These are phyloP conservation scores for Fusarium camptoceras DNA, from an alignment of 2,329 filamentous ascomycete species.

Conservation along the genomic window DNA sequence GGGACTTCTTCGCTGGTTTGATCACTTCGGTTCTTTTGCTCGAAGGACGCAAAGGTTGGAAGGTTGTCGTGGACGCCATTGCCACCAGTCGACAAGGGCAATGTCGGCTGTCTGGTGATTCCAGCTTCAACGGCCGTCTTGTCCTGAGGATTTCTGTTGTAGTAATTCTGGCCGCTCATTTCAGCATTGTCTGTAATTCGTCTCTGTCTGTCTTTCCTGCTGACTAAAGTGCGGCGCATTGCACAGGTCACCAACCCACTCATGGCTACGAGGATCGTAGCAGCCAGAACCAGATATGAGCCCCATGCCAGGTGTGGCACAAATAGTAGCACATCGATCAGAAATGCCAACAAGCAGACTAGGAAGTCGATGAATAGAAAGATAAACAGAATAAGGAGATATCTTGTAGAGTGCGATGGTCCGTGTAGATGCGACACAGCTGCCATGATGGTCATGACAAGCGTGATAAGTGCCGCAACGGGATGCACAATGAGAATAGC, in stretches of 20 bases:
- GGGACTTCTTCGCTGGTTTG: constrained; percentile 76
- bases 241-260: constrained; percentile 90
- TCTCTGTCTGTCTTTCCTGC: constrained; percentile 91
- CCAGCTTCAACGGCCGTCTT: constrained; percentile 58
- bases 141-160: constrained; percentile 74
- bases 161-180: constrained; percentile 96
- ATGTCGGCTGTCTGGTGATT: constrained; percentile 65
- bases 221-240: constrained; percentile 92
- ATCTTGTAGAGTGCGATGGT: constrained; percentile 89
- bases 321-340: constrained; percentile 94
- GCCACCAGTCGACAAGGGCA: constrained; percentile 67
- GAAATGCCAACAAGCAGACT: constrained; percentile 84
- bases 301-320: constrained; percentile 95
- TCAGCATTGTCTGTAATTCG: constrained; percentile 93
- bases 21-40: constrained; percentile 72
- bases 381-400: constrained; percentile 86
- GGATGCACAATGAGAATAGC: constrained; percentile 93
- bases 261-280: constrained; percentile 85
- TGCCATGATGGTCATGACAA: constrained; percentile 86
- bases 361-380: constrained; percentile 87
- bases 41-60: constrained; percentile 72
- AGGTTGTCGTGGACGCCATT: constrained; percentile 63
- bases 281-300: constrained; percentile 90
- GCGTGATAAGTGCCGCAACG: constrained; percentile 84
- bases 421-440: constrained; percentile 86